Evolutionary conservation across 2,329 filamentous ascomycete species (phyloP), one percentile per base, ranked within the genome.

Genomic region (Xylariaceae sp.): DNA sequence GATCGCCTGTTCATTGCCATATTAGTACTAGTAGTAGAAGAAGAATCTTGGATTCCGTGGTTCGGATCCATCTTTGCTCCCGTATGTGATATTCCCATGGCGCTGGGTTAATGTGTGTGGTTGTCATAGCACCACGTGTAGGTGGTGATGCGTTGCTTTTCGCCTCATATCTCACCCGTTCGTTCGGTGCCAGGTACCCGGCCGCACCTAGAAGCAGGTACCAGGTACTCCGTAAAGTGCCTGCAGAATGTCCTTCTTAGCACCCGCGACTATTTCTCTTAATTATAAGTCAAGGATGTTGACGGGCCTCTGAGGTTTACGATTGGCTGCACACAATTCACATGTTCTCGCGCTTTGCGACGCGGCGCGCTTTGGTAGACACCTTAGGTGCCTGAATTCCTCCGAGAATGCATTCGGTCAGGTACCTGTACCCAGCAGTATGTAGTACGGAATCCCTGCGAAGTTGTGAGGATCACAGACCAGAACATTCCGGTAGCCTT

Each of bases 341-440:
- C 61, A 59, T 65, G 63, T 59, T 39, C 41, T 62, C 63, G 63
- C 59, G 63, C 61, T 55, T 45, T 59, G 49, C 30, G 47, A 23
- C 34, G 44, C 50, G 56, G 55, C 57, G 62, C 57, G 60, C 62
- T 56, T 30, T 30, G 23, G 23, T 30, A 30, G 23, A 30, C 23
- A 30, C 13, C 41, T n/a, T 51, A 49, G 47, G 17, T 23, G 23
- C 23, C 23, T 30, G 23, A 30, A 18, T 35, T 41, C 15, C 17
- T 45, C 37, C 37, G 30, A 44, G 11, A 4, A 39, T 9, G 9
- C 9, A 13, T 30, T 23, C 51, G 15, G 7, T 48, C 45, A 23
- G 15, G 53, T 55, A 50, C 34, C 34, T 48, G 18, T 30, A 37
- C 45, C 8, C 35, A 35, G 10, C n/a, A 45, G 41, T 17, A 17